Base-by-base conservation (phyloP, 163 green algal species). In the Scenedesmus sp. region DNA sequence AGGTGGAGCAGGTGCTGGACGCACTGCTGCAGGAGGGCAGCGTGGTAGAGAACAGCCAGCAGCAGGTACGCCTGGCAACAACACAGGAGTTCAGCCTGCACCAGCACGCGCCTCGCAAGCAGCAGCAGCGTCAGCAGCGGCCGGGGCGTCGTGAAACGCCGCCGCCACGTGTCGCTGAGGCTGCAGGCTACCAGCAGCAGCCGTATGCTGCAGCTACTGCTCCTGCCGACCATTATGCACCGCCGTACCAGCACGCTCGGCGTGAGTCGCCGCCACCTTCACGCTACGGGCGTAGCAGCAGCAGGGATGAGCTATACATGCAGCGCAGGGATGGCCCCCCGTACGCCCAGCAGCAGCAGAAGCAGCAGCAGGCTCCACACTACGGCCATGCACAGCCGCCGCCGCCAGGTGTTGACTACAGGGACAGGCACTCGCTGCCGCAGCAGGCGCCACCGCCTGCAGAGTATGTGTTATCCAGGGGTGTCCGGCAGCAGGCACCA, bases 291-390 rank as follows among this genome's bases (percentile, higher is more conserved):
- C 44, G 15, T n/a, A 44, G 44, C 81, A 72, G 46, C 46, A 43
- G n/a, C 49, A 70, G 81, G 65, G 65, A 76, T 76, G 65, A 76
- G 30, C 65, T 30, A 40, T 76, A 76, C 65, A 76, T 76, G 65
- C 65, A 9, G 3, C 65, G 30, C 65, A 76, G 65, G 30, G 65
- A 76, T 40, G 65, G 40, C 24, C 26, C 65, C 40, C n/a, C 30
- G 3, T 76, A 85, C 5, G 79, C 35, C 24, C 79, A 86, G 81
- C 72, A 26, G 72, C 72, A 81, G 70, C 80, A 86, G n/a, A n/a
- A n/a, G 49, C 81, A 51, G 26, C 46, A 33, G 43, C 81, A 70
- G n/a, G 43, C 46, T 7, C 12, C 26, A 44, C 46, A 73, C 43
- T 24, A 42, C 44, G 35, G 13, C 9, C 42, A 3, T 70, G 43